phyloP scores from a whole-genome alignment of 192 early-diverging fungal species.

The Dimargaris xerosporica region DNA sequence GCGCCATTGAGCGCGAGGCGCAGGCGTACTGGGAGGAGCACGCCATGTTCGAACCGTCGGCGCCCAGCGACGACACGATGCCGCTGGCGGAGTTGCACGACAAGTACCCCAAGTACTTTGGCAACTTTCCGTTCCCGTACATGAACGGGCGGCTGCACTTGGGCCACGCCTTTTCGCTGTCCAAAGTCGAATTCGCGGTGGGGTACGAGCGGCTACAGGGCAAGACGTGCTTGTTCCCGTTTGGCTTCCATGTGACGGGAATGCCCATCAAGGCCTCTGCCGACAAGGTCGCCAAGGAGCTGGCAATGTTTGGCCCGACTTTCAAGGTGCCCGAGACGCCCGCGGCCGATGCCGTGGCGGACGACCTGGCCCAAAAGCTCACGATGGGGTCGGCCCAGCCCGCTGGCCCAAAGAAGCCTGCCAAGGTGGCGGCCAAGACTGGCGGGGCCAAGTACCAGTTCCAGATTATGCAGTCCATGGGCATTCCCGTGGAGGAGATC shows the following conservation, averaged over 20 bases:
- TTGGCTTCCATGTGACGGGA: conserved; percentile 96
- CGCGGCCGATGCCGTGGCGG: conserved; percentile 16
- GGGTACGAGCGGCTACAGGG: conserved; percentile 90
- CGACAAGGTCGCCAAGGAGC: conserved; percentile 32
- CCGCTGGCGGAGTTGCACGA: conserved; percentile 35
- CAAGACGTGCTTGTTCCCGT: conserved; percentile 81
- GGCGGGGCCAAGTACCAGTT: conserved; percentile 81
- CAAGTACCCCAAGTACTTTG: conserved; percentile 77
- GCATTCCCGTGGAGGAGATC: conserved; percentile 76
- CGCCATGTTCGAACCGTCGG: conserved; percentile 71
- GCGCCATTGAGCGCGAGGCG: conserved; percentile 52
- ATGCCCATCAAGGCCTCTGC: conserved; percentile 92
- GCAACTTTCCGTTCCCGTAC: conserved; percentile 94
- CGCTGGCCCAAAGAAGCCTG: conserved; percentile 29
- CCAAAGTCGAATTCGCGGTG: conserved; percentile 90
- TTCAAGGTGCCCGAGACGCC: conserved; percentile 22
- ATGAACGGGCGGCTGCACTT: conserved; percentile 89
- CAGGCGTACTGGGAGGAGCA: conserved; percentile 66
- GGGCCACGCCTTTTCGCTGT: conserved; percentile 92
- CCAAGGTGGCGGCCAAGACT: conserved; percentile 75
- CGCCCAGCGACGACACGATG: conserved; percentile 46
- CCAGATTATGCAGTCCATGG: conserved; percentile 87
- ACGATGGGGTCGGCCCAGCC: conserved; percentile 42
- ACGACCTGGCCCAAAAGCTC: conserved; percentile 21
- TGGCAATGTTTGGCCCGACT: conserved; percentile 31